Conservation (phyloP, 2,329 filamentous ascomycete genomes). For the Fusarium fracticaudum region DNA sequence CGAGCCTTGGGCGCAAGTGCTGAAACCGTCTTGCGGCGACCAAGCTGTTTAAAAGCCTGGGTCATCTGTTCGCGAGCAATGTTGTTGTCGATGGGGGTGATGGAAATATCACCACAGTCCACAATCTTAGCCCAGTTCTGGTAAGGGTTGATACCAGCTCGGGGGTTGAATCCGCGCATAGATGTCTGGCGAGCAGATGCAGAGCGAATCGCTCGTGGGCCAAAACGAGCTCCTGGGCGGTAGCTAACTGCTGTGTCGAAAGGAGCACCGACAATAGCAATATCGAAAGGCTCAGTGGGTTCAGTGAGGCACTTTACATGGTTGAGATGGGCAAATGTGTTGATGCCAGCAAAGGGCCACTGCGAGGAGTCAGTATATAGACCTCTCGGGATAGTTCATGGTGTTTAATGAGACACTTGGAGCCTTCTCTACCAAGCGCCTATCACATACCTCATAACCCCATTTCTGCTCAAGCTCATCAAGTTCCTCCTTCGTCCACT, state of each 20-base stretch:
- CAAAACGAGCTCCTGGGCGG: conserved; percentile 74
- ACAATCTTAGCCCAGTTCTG: conserved; percentile 81
- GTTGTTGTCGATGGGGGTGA: conserved; percentile 86
- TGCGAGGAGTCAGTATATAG: conserved; percentile 25
- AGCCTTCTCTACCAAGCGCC: not conserved
- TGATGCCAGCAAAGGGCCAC: conserved; percentile 74
- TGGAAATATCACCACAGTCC: conserved; percentile 91
- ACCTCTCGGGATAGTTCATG: not conserved
- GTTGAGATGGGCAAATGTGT: conserved; percentile 77
- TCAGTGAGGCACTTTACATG: conserved; percentile 75
- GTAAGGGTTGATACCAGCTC: conserved; percentile 86
- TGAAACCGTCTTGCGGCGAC: conserved; percentile 51
- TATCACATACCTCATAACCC: conserved; percentile 61
- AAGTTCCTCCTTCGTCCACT: conserved; percentile 61
- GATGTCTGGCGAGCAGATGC: conserved; percentile 83
- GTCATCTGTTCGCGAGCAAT: conserved; percentile 87
- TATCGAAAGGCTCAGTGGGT: conserved; percentile 71
- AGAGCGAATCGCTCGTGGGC: conserved; percentile 85
- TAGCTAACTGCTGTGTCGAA: conserved; percentile 80
- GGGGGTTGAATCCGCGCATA: conserved; percentile 81
- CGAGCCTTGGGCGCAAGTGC: conserved; percentile 56
- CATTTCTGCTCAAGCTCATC: conserved; percentile 66
- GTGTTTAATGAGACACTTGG: not conserved
- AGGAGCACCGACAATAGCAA: conserved; percentile 76
- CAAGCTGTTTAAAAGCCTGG: conserved; percentile 78